Percentiles rank a stretch among this genome's conserved stretches.
Conservation (phyloP, 2,329 filamentous ascomycete species). For the Nemania bipapillata region DNA sequence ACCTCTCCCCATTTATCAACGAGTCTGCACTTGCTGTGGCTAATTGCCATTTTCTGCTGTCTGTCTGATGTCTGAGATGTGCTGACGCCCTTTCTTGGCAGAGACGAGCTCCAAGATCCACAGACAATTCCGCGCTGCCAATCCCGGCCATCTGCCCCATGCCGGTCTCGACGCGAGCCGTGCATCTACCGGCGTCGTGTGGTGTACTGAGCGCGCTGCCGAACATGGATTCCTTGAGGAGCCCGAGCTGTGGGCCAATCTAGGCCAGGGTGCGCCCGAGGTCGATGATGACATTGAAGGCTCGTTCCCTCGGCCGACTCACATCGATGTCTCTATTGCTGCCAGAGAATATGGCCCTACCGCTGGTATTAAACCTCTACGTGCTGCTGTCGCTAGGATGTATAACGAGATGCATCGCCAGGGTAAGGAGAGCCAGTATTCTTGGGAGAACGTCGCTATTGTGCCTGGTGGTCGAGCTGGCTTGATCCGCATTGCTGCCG, state of each 20-base stretch:
- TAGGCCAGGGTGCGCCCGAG: slow-evolving; percentile 93
- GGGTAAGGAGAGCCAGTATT: slow-evolving; percentile 89
- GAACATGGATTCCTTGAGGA: slow-evolving; percentile 90
- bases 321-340: slow-evolving; percentile 79
- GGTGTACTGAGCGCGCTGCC: slow-evolving; percentile 86
- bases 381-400: slow-evolving; percentile 87
- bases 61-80: slow-evolving; percentile 11
- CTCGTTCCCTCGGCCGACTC: slow-evolving; percentile 83
- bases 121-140: slow-evolving; percentile 86
- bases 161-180: slow-evolving; percentile 88
- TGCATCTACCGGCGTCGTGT: slow-evolving; percentile 92
- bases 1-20: slow-evolving; percentile 6
- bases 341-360: slow-evolving; percentile 93
- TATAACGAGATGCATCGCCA: slow-evolving; percentile 94
- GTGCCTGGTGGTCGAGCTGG: slow-evolving; percentile 93
- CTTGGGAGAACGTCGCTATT: slow-evolving; percentile 97
- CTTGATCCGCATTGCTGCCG: slow-evolving; percentile 92
- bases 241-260: slow-evolving; percentile 86
- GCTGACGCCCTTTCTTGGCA: slow-evolving; percentile 55
- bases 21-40: slow-evolving; percentile 27
- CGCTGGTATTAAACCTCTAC: slow-evolving; percentile 88
- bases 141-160: slow-evolving; percentile 90
- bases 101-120: slow-evolving; percentile 86
- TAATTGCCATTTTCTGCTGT: slow-evolving; percentile 7
- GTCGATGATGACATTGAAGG: slow-evolving; percentile 92